Evolutionary conservation across 805 yeast genomes (phyloP), one percentile per base, ranked within the genome.

Genomic region (Cyberlindnera galapagoensis): DNA sequence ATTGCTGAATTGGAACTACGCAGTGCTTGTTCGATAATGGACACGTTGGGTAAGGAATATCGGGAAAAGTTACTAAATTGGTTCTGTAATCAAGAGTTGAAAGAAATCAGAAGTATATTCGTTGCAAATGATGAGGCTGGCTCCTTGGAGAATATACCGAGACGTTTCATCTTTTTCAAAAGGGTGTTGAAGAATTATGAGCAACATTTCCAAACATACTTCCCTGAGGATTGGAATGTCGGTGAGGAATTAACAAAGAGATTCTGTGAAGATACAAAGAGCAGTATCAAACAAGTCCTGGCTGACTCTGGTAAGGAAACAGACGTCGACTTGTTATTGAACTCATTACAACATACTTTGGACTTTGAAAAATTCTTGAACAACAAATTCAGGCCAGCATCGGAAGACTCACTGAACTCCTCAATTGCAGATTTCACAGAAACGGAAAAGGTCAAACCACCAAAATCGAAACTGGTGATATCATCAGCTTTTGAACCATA

Each of bases 61-160:
- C 69, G 66, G 29, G 73, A 72, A 30, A 74, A 77, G 47, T 63
- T 90, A 28, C 57, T 76, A 7, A 72, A 68, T 28, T 85, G 94
- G 90, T 84, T 81, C 54, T 71, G 82, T 38, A 73, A 71, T 35
- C 65, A 65, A 19, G 76, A 80, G 40, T 63, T 92, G 33, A 71
- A 71, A 47, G 97, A 90, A 47, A 75, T 90, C 26, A 69, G 69
- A 21, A 61, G 74, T 15, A 85, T 92, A 9, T 92, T 92, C 59
- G 71, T 75, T 33, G 66, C 77, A 8, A 67, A 76, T 10, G 97
- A 87, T 46, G 98, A 92, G 57, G 98, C 98, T 0, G 97, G 97
- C 1, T 80, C 94, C 5, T 60, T 92, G 38, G 98, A 92, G 38
- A 92, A 92, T 56, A 59, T 92, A 31, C 69, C 75, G 19, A 64